Base-by-base conservation (phyloP, 768 basidiomycete species). In the Paxillus rubicundulus region DNA sequence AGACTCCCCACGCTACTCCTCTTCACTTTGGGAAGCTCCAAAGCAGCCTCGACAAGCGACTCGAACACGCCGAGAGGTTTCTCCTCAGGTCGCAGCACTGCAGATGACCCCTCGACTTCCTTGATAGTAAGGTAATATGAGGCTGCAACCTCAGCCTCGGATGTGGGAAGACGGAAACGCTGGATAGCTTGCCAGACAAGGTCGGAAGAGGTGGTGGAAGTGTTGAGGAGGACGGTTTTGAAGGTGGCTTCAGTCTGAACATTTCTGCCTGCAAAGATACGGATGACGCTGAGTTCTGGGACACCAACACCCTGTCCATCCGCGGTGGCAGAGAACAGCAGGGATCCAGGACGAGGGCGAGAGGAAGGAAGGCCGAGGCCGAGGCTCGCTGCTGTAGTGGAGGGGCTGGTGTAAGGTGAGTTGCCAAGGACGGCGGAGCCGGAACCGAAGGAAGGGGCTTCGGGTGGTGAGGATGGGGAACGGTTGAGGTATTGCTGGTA, bases 191-290 rank as follows among this genome's bases (percentile, higher is more conserved):
- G 97, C 51, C 82, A 80, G 46, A 98, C 81, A 38, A 99, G 82
- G 53, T 97, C 96, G 0, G 77, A 72, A 0, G 92, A 82, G 0
- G 87, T 89, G 0, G 96, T 98, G 1, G 84, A 85, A 5, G 88
- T 75, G 62, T 95, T 98, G 50, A 98, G 80, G 16, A 98, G 72
- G 1, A 96, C 97, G 6, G 97, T 98, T 75, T 98, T 98, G 80
- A 99, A 99, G 5, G 96, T 97, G 2, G 94, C 92, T 61, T 98
- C 95, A 0, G 93, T 92, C 66, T 93, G 86, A 57, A 98, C 67
- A 58, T 91, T 80, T 58, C 87, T 84, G 27, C 96, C 97, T 0
- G 96, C 95, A 64, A 99, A 99, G 36, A 99, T 85, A 21, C 97
- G 89, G 46, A 99, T 86, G 55, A 99, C 97, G 61, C 88, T 97